These are phyloP conservation scores for Filosporella fistucella DNA, from an alignment of 495 filamentous ascomycete genomes.

Conservation along the genomic window DNA sequence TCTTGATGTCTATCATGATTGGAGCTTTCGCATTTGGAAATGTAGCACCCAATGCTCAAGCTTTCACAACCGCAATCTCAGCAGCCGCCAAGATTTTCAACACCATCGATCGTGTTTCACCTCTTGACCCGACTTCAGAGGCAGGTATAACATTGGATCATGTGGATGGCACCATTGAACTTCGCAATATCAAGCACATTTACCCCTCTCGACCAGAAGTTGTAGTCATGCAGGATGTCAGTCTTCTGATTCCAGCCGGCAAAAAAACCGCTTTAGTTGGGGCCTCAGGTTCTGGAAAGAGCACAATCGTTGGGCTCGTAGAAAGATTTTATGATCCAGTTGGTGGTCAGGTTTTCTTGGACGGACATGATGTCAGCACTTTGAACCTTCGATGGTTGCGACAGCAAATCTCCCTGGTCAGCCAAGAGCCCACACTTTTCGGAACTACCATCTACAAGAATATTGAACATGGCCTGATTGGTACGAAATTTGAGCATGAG, in stretches of 20 bases:
- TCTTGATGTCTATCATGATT: conserved; percentile 85
- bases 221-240: conserved; percentile 77
- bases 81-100: conserved; percentile 87
- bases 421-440: conserved; percentile 79
- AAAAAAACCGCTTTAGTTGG: conserved; percentile 86
- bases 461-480: conserved; percentile 83
- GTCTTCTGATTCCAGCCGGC: conserved; percentile 72
- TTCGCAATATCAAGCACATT: conserved; percentile 83
- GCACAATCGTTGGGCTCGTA: conserved; percentile 85
- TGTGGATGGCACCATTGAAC: conserved; percentile 72
- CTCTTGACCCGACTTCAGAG: conserved; percentile 72
- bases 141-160: conserved; percentile 65
- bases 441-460: conserved; percentile 82
- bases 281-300: conserved; percentile 85
- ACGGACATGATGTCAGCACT: conserved; percentile 74
- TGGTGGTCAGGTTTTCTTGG: conserved; percentile 70
- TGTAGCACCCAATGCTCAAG: conserved; percentile 78
- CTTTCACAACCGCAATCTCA: conserved; percentile 76
- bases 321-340: conserved; percentile 93
- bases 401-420: conserved; percentile 86
- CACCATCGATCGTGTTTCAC: conserved; percentile 88
- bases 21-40: conserved; percentile 90
- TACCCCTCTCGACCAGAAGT: conserved; percentile 93
- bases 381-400: conserved; percentile 90
- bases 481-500: conserved; percentile 68